Conservation (phyloP, 257 asterid genomes). For the Penstemon davidsonii region DNA sequence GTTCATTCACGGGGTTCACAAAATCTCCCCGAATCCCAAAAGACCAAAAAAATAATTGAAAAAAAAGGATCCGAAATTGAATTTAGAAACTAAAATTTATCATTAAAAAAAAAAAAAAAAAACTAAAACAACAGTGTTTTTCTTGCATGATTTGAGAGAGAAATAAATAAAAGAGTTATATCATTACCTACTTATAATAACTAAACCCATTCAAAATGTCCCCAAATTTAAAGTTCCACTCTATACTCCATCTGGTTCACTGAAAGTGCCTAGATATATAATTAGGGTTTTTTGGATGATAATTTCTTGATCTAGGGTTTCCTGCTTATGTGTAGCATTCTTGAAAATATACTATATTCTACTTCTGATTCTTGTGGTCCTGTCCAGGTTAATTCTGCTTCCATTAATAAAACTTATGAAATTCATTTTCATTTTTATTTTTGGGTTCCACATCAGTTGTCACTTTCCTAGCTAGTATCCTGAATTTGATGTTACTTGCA, state of each 20-base stretch:
- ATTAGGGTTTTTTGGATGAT: constrained; percentile 42
- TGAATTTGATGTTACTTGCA: background rate
- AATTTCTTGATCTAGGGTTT: constrained; percentile 45
- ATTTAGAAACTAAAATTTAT: background rate
- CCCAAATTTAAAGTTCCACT: background rate
- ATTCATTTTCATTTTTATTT: background rate
- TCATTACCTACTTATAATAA: background rate
- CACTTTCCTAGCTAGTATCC: constrained; percentile 4
- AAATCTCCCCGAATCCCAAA: background rate
- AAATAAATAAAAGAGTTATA: too few relatives aligned
- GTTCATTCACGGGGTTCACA: background rate
- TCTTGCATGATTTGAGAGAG: background rate
- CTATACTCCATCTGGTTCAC: background rate
- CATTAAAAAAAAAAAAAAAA: too few relatives aligned
- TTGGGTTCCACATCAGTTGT: background rate
- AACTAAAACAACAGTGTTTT: background rate
- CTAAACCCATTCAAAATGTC: background rate
- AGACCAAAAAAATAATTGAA: too few relatives aligned
- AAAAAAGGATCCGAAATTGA: too few relatives aligned
- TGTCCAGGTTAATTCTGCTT: constrained; percentile 6
- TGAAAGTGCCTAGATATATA: constrained; percentile 16
- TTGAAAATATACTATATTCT: background rate
- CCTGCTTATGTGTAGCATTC: background rate
- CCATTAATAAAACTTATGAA: background rate
- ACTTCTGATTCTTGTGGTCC: constrained; percentile 28